Evolutionary conservation across 208 protist genomes (phyloP).

Genomic region (Naegleria fowleri): DNA sequence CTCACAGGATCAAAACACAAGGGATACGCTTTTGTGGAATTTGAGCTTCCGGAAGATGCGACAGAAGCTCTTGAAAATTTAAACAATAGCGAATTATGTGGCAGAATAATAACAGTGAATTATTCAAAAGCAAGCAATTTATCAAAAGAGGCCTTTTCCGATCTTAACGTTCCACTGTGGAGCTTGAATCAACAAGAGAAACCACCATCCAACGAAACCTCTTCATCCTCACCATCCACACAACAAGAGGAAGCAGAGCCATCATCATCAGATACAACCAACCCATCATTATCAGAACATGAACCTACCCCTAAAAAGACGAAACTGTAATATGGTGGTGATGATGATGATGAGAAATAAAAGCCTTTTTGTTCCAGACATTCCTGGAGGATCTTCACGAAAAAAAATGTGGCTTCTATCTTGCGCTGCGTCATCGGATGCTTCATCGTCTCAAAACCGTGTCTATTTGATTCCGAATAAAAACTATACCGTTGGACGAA

Average conservation of each 20-base stretch:
- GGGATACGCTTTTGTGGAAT: slow-evolving; percentile 17
- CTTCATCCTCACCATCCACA: too few relatives aligned
- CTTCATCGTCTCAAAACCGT: neutral
- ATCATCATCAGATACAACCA: neutral
- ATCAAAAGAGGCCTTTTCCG: neutral
- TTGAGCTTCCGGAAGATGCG: slow-evolving; percentile 7
- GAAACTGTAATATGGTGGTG: neutral
- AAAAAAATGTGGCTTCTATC: neutral
- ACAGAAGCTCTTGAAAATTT: slow-evolving; percentile 3
- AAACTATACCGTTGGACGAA: neutral
- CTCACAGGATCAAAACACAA: neutral
- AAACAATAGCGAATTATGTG: neutral
- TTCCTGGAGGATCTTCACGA: neutral
- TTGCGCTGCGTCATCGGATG: neutral
- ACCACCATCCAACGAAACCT: neutral
- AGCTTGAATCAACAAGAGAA: neutral
- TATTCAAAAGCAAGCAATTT: neutral
- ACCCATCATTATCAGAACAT: neutral
- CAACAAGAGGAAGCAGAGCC: neutral
- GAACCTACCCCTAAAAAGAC: neutral
- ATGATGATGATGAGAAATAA: neutral
- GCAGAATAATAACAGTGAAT: neutral
- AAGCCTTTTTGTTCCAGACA: neutral
- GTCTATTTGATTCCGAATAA: neutral
- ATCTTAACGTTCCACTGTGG: neutral